Evolutionary conservation across 495 filamentous ascomycete genomes (phyloP).

Genomic region (Amniculicola lignicola): DNA sequence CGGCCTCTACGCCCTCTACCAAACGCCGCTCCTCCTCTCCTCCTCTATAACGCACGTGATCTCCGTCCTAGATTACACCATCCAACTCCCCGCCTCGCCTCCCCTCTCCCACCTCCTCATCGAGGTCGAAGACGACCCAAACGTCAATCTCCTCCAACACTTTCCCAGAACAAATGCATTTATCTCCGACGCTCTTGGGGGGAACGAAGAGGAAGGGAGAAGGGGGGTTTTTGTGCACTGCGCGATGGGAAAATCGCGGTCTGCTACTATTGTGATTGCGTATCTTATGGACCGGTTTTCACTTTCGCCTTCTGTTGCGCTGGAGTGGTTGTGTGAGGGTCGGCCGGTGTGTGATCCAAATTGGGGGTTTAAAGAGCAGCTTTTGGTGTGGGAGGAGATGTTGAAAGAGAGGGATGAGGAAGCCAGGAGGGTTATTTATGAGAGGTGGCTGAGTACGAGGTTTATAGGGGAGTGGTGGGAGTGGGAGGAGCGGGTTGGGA

Average conservation of each 20-base stretch:
- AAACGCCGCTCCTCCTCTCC: conserved; percentile 32
- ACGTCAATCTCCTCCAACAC: conserved; percentile 35
- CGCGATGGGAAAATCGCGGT: conserved; percentile 39
- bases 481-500: conserved; percentile 33
- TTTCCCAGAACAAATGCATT: conserved; percentile 27
- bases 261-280: conserved; percentile 33
- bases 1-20: conserved; percentile 39
- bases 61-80: conserved; percentile 34
- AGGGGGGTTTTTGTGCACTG: conserved; percentile 40
- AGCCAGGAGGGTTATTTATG: conserved; percentile 15
- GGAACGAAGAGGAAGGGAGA: too few species aligned
- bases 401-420: conserved; percentile 16
- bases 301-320: conserved; percentile 17
- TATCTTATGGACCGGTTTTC: conserved; percentile 36
- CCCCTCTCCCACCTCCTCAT: conserved; percentile 34
- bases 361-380: conserved; percentile 38
- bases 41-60: conserved; percentile 37
- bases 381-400: conserved; percentile 30
- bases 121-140: conserved; percentile 36
- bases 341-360: conserved; percentile 38
- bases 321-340: conserved; percentile 35
- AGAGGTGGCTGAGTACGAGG: conserved; percentile 31
- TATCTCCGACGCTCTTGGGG: conserved; percentile 32
- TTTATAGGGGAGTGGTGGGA: conserved; percentile 33
- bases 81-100: conserved; percentile 25